These are phyloP conservation scores for Fonsecaea monophora DNA, from an alignment of 2,329 filamentous ascomycete species.

Conservation along the genomic window DNA sequence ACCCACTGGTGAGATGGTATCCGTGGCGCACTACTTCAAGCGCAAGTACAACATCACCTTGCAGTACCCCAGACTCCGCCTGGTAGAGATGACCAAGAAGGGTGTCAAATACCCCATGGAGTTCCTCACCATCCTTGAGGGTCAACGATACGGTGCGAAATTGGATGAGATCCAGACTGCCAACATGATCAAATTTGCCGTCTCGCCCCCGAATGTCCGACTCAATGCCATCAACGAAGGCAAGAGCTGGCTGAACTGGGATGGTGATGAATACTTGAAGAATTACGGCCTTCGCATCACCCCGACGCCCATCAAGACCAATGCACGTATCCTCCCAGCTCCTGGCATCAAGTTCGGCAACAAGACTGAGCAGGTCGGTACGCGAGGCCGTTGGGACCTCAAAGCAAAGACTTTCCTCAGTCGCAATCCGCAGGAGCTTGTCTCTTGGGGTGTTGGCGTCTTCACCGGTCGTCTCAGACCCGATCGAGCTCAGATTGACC, in stretches of 20 bases:
- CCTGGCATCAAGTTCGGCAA: constrained; percentile 72
- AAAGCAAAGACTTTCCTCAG: constrained; percentile 78
- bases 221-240: constrained; percentile 71
- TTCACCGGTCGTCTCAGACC: constrained; percentile 62
- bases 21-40: constrained; percentile 65
- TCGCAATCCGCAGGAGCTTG: constrained; percentile 67
- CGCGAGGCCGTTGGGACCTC: constrained; percentile 83
- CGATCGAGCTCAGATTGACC: constrained; percentile 53
- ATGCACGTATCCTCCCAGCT: constrained; percentile 73
- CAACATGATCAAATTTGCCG: constrained; percentile 91
- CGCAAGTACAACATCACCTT: constrained; percentile 59
- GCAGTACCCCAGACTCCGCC: constrained; percentile 57
- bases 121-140: constrained; percentile 57
- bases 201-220: constrained; percentile 75
- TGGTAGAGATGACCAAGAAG: constrained; percentile 65
- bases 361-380: constrained; percentile 64
- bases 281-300: constrained; percentile 78
- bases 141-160: constrained; percentile 66
- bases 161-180: constrained; percentile 70
- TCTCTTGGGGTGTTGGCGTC: constrained; percentile 76
- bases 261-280: constrained; percentile 70
- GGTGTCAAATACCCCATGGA: constrained; percentile 64
- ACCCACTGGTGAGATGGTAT: constrained; percentile 56
- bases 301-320: constrained; percentile 66
- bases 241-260: constrained; percentile 71